Evolutionary conservation across 2,329 filamentous ascomycete genomes (phyloP).

Genomic region (Epichloe amarillans): DNA sequence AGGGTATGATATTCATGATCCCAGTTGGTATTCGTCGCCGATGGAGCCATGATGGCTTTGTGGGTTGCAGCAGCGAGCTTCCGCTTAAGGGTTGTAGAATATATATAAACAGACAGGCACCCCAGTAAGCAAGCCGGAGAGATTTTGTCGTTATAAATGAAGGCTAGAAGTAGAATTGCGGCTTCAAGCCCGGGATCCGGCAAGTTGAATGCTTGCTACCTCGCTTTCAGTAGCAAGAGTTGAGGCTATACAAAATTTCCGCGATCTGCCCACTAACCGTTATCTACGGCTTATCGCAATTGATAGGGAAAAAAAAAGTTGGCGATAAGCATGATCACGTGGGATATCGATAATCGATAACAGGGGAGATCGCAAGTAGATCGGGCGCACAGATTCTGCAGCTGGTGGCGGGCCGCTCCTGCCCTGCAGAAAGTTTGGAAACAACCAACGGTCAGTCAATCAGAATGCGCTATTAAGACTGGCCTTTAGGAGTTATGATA

Average conservation of each 20-base stretch:
- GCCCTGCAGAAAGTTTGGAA: not conserved
- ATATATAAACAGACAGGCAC: not conserved
- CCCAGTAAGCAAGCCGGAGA: not conserved
- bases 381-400: not conserved
- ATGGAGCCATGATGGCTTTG: slow-evolving; percentile 34
- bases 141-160: not conserved
- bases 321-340: slow-evolving; percentile 14
- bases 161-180: not conserved
- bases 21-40: slow-evolving; percentile 58
- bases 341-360: slow-evolving; percentile 14
- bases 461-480: not conserved
- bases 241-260: slow-evolving; percentile 16
- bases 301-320: slow-evolving; percentile 16
- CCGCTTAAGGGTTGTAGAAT: not conserved
- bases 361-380: not conserved
- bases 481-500: not conserved
- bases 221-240: slow-evolving; percentile 8
- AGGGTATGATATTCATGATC: slow-evolving; percentile 75
- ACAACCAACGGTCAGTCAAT: not conserved
- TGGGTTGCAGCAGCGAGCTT: slow-evolving; percentile 1
- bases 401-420: not conserved
- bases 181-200: not conserved
- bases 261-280: slow-evolving; percentile 2
- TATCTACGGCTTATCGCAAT: slow-evolving; percentile 5
- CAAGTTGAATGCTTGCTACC: slow-evolving; percentile 1